phyloP scores from a whole-genome alignment of 2,329 filamentous ascomycete genomes.

The Clonostachys rhizophaga region DNA sequence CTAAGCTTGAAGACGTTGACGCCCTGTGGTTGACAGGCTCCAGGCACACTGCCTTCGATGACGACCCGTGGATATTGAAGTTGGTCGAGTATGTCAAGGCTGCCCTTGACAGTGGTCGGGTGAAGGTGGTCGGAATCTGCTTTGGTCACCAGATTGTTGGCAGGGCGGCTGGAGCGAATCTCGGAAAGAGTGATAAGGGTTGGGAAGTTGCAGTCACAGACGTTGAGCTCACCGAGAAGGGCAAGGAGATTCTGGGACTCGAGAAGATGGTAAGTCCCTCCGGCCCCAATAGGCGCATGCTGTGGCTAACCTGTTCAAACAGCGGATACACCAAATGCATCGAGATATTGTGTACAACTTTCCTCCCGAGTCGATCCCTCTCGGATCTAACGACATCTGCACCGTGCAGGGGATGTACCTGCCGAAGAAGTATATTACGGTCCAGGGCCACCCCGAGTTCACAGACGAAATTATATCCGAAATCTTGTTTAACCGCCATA shows the following conservation, averaged over 20 bases:
- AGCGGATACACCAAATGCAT: slow-evolving; percentile 36
- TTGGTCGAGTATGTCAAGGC: slow-evolving; percentile 30
- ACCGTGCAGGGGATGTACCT: slow-evolving; percentile 35
- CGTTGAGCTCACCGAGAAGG: slow-evolving; percentile 1
- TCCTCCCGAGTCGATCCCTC: slow-evolving; percentile 28
- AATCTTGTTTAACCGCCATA: slow-evolving; percentile 18
- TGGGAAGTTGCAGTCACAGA: slow-evolving; percentile 25
- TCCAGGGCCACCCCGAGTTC: slow-evolving; percentile 45
- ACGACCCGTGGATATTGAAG: slow-evolving; percentile 37
- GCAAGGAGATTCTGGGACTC: background rate
- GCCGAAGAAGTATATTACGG: slow-evolving; percentile 28
- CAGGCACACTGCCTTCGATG: slow-evolving; percentile 34
- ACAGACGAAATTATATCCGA: slow-evolving; percentile 30
- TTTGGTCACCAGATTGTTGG: slow-evolving; percentile 45
- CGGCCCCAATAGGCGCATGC: no score
- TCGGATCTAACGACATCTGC: slow-evolving; percentile 34
- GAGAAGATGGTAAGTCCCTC: no score
- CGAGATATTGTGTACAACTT: slow-evolving; percentile 34
- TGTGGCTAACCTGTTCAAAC: background rate
- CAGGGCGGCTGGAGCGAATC: slow-evolving; percentile 28
- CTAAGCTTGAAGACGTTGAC: slow-evolving; percentile 16
- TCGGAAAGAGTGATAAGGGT: slow-evolving; percentile 29
- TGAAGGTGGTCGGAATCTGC: slow-evolving; percentile 39
- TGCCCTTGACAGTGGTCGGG: slow-evolving; percentile 23
- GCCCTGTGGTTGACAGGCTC: slow-evolving; percentile 23